phyloP scores from a whole-genome alignment of 2,329 filamentous ascomycete species.

The Fusarium sp. region DNA sequence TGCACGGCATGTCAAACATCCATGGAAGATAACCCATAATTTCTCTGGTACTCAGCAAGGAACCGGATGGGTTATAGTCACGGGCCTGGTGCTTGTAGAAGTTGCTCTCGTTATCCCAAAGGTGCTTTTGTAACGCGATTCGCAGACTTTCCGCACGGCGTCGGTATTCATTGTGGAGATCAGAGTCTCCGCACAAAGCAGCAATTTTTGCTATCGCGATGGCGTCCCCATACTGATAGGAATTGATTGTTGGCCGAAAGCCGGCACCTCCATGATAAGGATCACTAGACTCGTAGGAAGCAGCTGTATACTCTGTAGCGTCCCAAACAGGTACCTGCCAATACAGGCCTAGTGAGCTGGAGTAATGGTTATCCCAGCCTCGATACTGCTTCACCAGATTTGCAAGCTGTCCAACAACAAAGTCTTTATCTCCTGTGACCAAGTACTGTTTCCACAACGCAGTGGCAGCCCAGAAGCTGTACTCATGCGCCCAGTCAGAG shows the following conservation, averaged over 20 bases:
- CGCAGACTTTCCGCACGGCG: not conserved
- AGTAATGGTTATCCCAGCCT: not conserved
- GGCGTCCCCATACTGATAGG: not conserved
- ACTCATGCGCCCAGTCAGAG: not conserved
- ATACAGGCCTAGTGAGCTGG: not conserved
- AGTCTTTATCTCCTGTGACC: not conserved
- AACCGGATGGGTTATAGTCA: not conserved
- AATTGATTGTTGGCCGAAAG: not conserved
- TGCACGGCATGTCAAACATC: not conserved
- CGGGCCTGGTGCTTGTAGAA: not conserved
- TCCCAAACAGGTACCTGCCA: constrained; percentile 3
- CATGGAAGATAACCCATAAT: constrained; percentile 4
- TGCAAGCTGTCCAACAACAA: not conserved
- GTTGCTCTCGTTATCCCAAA: not conserved
- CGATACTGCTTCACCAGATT: constrained; percentile 5
- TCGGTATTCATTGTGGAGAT: not conserved
- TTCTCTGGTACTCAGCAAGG: not conserved
- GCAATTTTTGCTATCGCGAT: not conserved
- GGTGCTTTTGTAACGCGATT: not conserved
- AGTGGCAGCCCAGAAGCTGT: constrained; percentile 2
- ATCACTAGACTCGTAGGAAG: not conserved
- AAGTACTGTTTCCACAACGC: not conserved
- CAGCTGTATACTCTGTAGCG: not conserved
- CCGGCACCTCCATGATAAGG: not conserved
- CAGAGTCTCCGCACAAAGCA: not conserved